These are phyloP conservation scores for Coemansia furcata DNA, from an alignment of 192 early-diverging fungal species.

Conservation along the genomic window DNA sequence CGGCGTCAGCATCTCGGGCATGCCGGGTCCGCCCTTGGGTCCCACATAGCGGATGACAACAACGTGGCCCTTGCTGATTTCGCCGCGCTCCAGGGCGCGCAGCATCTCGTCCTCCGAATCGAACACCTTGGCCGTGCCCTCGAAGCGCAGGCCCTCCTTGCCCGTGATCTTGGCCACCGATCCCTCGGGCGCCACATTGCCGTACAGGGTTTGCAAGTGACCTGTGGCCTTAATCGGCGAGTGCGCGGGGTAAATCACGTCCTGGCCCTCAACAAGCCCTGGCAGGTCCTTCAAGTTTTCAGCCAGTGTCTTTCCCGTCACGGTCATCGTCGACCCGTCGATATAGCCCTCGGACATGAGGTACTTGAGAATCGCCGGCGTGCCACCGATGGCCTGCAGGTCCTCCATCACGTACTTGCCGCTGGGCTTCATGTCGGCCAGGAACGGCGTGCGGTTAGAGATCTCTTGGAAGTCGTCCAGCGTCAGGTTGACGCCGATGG, in stretches of 20 bases:
- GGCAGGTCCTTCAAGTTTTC: constrained; percentile 86
- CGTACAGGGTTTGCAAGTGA: constrained; percentile 92
- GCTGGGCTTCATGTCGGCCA: constrained; percentile 98
- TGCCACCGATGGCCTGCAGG: constrained; percentile 88
- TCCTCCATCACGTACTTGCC: constrained; percentile 99
- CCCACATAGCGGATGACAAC: constrained; percentile 97
- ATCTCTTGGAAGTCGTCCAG: constrained; percentile 95
- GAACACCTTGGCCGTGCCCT: constrained; percentile 86
- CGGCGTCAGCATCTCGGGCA: constrained; percentile 99
- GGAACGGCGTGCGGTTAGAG: constrained; percentile 86
- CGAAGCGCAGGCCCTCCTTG: constrained; percentile 93
- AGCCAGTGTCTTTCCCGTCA: constrained; percentile 94
- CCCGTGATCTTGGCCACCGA: constrained; percentile 99
- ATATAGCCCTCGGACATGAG: constrained; percentile 81
- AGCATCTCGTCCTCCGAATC: constrained; percentile 94
- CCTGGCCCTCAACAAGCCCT: constrained; percentile 71
- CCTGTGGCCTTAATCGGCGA: constrained; percentile 93
- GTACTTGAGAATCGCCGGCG: constrained; percentile 93
- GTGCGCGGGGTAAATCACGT: constrained; percentile 78
- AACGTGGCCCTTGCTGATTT: constrained; percentile 91
- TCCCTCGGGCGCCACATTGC: constrained; percentile 93
- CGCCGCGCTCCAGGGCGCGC: constrained; percentile 75
- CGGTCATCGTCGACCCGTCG: constrained; percentile 88
- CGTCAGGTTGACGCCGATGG: constrained; percentile 77
- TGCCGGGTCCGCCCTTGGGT: constrained; percentile 97